Evolutionary conservation across 208 protist species (phyloP).

Genomic region (Acanthamoeba lenticulata): DNA sequence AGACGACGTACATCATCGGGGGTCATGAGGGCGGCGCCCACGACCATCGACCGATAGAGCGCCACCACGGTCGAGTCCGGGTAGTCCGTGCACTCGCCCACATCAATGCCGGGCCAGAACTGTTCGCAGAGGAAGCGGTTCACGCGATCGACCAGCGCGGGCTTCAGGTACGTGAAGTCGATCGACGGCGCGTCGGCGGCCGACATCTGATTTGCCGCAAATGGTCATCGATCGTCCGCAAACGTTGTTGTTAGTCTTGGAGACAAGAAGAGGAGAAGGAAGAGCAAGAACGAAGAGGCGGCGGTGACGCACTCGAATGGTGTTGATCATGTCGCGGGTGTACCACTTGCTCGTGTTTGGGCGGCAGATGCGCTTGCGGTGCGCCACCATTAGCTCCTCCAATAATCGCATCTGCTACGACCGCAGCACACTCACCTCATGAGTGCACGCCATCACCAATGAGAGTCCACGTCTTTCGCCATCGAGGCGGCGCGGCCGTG

Average conservation of each 20-base stretch:
- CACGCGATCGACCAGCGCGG: conserved; percentile 53
- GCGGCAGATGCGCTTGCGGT: neutral
- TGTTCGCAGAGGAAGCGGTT: conserved; percentile 70
- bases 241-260: neutral
- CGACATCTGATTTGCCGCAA: neutral
- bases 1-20: conserved; percentile 56
- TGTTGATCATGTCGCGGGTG: conserved; percentile 5
- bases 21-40: conserved; percentile 82
- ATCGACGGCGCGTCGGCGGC: conserved; percentile 62
- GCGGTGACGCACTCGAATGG: neutral
- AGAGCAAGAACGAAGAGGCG: too few relatives aligned
- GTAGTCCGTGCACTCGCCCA: conserved; percentile 78
- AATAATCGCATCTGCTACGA: neutral
- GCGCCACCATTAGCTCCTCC: conserved; percentile 10
- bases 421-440: neutral
- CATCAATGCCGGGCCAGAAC: conserved; percentile 83
- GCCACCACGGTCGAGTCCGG: conserved; percentile 81
- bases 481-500: neutral
- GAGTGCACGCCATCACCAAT: too few relatives aligned
- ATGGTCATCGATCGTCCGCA: neutral
- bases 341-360: neutral
- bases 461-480: too few relatives aligned
- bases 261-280: neutral
- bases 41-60: conserved; percentile 75
- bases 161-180: conserved; percentile 79